Conservation (phyloP, 129 eudicot species). For the Tanacetum coccineum region DNA sequence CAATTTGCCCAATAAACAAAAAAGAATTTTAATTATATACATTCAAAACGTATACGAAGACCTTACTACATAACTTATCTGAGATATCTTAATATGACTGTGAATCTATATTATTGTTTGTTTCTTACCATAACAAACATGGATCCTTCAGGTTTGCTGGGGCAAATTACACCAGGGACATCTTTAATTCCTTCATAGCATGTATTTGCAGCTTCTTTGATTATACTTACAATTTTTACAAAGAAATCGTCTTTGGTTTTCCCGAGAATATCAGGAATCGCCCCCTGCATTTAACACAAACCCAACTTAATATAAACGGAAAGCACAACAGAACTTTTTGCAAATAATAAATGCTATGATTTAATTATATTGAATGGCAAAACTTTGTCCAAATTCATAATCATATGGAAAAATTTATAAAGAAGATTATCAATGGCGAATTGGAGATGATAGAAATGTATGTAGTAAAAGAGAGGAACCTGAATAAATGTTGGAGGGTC, state of each 20-base stretch:
- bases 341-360: too few species aligned
- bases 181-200: conserved; percentile 48
- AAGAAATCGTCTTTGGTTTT: conserved; percentile 66
- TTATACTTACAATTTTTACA: conserved; percentile 33
- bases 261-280: conserved; percentile 68
- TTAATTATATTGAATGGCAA: too few species aligned
- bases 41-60: neutral
- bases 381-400: too few species aligned
- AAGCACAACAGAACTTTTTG: neutral
- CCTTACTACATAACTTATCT: neutral
- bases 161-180: conserved; percentile 72
- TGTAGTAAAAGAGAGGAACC: conserved; percentile 30
- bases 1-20: too few species aligned
- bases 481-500: conserved; percentile 82
- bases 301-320: neutral
- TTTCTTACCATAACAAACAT: conserved; percentile 86
- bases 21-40: neutral
- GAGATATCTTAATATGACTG: neutral
- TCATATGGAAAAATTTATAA: too few species aligned
- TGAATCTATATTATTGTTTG: conserved; percentile 7
- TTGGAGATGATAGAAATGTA: neutral
- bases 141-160: conserved; percentile 86
- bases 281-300: conserved; percentile 44
- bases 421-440: too few species aligned
- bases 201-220: conserved; percentile 52